A percentile compares a stretch with the other conserved stretches of the same genome.
Evolutionary conservation across 164 flowering plant species (phyloP).

Genomic region (Magnolia kwangsiensis): DNA sequence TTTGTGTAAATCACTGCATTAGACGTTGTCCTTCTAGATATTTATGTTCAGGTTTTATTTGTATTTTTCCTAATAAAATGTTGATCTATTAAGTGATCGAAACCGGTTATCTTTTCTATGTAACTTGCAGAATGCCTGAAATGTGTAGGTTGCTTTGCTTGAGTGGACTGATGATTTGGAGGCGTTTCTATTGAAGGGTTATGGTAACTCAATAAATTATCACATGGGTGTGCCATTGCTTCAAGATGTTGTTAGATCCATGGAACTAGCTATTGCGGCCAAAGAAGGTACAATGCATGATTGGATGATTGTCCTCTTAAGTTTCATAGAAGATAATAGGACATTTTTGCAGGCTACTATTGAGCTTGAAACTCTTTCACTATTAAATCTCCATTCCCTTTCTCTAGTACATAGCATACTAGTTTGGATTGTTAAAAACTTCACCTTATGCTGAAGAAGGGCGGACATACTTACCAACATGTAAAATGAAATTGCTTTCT

Average conservation of each 20-base stretch:
- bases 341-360: not conserved
- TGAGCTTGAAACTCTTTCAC: not conserved
- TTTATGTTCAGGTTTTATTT: not conserved
- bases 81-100: not conserved
- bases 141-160: constrained; percentile 58
- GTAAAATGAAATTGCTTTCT: not conserved
- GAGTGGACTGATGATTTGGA: constrained; percentile 98
- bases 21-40: too few relatives aligned
- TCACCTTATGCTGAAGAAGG: too few relatives aligned
- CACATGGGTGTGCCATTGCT: constrained; percentile 90
- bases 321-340: constrained; percentile 1
- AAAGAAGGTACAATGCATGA: constrained; percentile 55
- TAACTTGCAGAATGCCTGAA: constrained; percentile 7
- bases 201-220: constrained; percentile 85
- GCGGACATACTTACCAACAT: not conserved
- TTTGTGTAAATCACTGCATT: too few relatives aligned
- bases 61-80: not conserved
- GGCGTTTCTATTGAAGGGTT: constrained; percentile 79
- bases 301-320: not conserved
- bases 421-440: too few relatives aligned
- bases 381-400: not conserved
- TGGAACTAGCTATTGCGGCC: constrained; percentile 83
- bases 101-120: not conserved
- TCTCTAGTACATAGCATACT: too few relatives aligned
- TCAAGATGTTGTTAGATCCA: constrained; percentile 71